These are phyloP conservation scores for Daldinia concentrica DNA, from an alignment of 495 filamentous ascomycete genomes.

Conservation along the genomic window DNA sequence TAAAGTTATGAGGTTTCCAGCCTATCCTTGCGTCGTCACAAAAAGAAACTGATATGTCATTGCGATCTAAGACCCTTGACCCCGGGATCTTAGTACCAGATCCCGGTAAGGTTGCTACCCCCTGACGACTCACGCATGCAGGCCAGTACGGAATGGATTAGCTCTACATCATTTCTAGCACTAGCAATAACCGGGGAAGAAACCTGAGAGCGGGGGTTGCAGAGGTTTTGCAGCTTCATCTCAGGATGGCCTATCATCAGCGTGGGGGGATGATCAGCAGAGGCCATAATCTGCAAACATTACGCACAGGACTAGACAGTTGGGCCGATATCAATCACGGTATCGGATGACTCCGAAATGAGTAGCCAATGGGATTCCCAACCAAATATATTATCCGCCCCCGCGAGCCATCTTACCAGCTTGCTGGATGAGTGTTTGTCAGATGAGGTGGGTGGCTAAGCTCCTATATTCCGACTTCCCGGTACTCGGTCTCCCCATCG, in stretches of 20 bases:
- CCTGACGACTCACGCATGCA: slow-evolving; percentile 10
- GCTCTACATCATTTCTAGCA: slow-evolving; percentile 8
- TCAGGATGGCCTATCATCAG: slow-evolving; percentile 23
- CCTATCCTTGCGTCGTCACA: slow-evolving; percentile 1
- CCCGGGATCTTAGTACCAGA: slow-evolving; percentile 12
- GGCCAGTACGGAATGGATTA: slow-evolving; percentile 19
- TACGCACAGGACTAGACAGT: slow-evolving; percentile 15
- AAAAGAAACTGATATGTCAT: slow-evolving; percentile 26
- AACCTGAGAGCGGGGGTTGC: slow-evolving; percentile 12
- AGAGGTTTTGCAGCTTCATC: slow-evolving; percentile 17
- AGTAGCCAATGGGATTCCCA: slow-evolving; percentile 12
- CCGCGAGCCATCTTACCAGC: slow-evolving; percentile 6
- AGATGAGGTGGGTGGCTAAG: slow-evolving; percentile 16
- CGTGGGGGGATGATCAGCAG: slow-evolving; percentile 16
- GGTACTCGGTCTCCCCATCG: slow-evolving; percentile 6
- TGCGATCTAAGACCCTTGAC: slow-evolving; percentile 35
- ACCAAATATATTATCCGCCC: slow-evolving; percentile 4
- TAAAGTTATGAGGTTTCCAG: slow-evolving; percentile 5
- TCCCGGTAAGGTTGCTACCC: slow-evolving; percentile 27
- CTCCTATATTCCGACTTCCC: slow-evolving; percentile 11
- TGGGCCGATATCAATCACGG: slow-evolving; percentile 16
- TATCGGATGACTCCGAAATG: slow-evolving; percentile 30
- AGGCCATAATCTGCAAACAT: slow-evolving; percentile 16
- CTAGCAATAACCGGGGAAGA: not conserved
- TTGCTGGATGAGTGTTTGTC: slow-evolving; percentile 19